Evolutionary conservation across 345 rosid genomes (phyloP).

Genomic region (Clausena lansium): DNA sequence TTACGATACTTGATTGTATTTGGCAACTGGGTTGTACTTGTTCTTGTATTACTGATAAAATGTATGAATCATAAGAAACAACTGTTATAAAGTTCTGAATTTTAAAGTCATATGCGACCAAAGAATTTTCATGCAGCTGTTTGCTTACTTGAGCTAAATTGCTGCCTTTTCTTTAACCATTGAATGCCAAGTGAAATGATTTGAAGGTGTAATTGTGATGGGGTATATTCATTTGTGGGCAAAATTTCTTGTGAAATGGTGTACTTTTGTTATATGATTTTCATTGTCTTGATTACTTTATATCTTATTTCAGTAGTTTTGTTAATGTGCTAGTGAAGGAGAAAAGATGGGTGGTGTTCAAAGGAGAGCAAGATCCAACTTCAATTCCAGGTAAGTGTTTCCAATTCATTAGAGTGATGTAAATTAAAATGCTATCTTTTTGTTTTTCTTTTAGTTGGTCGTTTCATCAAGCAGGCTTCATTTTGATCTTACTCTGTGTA

Average conservation of each 20-base stretch:
- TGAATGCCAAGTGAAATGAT: not conserved
- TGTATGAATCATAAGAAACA: not conserved
- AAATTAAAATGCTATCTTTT: not conserved
- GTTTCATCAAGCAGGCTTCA: not conserved
- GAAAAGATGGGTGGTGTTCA: conserved; percentile 90
- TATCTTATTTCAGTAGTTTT: conserved; percentile 12
- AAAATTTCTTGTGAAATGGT: not conserved
- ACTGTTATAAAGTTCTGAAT: not conserved
- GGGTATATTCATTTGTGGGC: not conserved
- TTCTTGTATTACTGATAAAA: not conserved
- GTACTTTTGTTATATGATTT: not conserved
- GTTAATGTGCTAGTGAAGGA: conserved; percentile 67
- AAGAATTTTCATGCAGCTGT: not conserved
- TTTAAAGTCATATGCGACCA: not conserved
- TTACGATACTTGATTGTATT: not conserved
- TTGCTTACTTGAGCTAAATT: not conserved
- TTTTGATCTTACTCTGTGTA: not conserved
- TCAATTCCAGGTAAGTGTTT: conserved; percentile 64
- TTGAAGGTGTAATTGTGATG: not conserved
- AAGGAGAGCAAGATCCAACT: conserved; percentile 86
- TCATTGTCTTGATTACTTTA: not conserved
- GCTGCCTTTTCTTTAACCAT: not conserved
- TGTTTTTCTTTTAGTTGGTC: not conserved
- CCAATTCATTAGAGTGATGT: not conserved
- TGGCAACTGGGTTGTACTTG: conserved; percentile 4